A percentile compares a stretch with the other conserved stretches of the same genome.
Evolutionary conservation across 106 monocot genomes (phyloP).

Genomic region (Agapanthus africanus): DNA sequence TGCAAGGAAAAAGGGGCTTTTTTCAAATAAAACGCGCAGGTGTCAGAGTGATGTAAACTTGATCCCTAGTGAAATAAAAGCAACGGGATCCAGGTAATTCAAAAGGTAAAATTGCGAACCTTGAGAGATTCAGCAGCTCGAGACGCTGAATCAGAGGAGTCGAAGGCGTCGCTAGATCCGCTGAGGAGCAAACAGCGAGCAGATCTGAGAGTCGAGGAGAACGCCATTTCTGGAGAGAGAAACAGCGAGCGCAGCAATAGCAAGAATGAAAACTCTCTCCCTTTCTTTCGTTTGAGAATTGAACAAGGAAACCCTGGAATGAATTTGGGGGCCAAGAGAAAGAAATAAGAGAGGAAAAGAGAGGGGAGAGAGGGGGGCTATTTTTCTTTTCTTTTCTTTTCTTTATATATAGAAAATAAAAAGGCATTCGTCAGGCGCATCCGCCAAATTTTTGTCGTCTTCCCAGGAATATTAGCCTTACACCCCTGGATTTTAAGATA

Average conservation of each 20-base stretch:
- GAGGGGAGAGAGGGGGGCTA: not conserved
- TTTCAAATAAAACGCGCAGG: too few species aligned
- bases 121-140: slow-evolving; percentile 12
- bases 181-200: slow-evolving; percentile 7
- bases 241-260: not conserved
- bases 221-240: slow-evolving; percentile 16
- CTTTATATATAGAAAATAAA: not conserved
- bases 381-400: not conserved
- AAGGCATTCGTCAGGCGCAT: not conserved
- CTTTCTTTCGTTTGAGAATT: too few species aligned
- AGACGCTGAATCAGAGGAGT: not conserved
- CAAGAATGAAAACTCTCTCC: too few species aligned
- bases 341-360: not conserved
- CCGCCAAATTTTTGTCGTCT: not conserved
- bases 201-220: slow-evolving; percentile 16
- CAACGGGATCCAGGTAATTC: not conserved
- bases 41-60: too few species aligned
- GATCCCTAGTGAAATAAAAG: too few species aligned
- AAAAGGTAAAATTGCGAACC: not conserved
- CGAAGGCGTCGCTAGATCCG: slow-evolving; percentile 1
- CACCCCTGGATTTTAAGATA: too few species aligned
- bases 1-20: too few species aligned
- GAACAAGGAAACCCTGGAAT: not conserved
- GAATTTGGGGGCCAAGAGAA: not conserved
- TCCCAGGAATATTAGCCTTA: too few species aligned